Percentiles rank a stretch among this genome's conserved stretches.
Conservation (phyloP, 2,329 filamentous ascomycete species). For the Sclerotinia glacialis region DNA sequence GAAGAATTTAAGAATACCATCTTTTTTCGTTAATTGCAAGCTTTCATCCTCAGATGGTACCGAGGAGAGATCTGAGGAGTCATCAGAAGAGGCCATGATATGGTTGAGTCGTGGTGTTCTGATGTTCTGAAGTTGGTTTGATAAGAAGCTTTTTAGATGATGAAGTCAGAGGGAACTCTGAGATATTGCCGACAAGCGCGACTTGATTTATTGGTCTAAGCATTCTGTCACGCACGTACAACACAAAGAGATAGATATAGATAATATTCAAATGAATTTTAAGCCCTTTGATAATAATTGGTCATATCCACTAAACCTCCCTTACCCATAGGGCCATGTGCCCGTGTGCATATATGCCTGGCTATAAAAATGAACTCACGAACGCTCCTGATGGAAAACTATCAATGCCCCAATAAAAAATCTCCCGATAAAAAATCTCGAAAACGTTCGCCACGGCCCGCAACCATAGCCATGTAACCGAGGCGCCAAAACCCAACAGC, state of each 20-base stretch:
- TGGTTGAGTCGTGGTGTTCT: slow-evolving; percentile 26
- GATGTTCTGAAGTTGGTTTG: slow-evolving; percentile 23
- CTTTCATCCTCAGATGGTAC: slow-evolving; percentile 56
- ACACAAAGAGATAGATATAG: slow-evolving; percentile 18
- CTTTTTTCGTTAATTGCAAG: slow-evolving; percentile 50
- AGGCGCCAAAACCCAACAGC: too few species aligned
- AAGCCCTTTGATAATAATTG: too few species aligned
- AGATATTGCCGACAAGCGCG: slow-evolving; percentile 32
- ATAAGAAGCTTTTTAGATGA: slow-evolving; percentile 22
- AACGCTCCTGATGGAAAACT: too few species aligned
- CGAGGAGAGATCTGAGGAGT: slow-evolving; percentile 62
- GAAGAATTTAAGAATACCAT: slow-evolving; percentile 67
- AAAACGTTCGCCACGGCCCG: too few species aligned
- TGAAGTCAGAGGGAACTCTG: slow-evolving; percentile 29
- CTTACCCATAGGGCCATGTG: too few species aligned
- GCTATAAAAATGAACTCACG: too few species aligned
- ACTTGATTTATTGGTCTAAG: slow-evolving; percentile 24
- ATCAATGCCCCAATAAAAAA: too few species aligned
- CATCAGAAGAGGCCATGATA: slow-evolving; percentile 49
- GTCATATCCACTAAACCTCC: too few species aligned
- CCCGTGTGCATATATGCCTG: too few species aligned
- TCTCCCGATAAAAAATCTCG: too few species aligned
- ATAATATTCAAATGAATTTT: too few species aligned
- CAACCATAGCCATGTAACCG: too few species aligned
- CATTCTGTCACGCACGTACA: slow-evolving; percentile 24